phyloP scores from a whole-genome alignment of 768 basidiomycete genomes.

The Tylopilus subfusipes region DNA sequence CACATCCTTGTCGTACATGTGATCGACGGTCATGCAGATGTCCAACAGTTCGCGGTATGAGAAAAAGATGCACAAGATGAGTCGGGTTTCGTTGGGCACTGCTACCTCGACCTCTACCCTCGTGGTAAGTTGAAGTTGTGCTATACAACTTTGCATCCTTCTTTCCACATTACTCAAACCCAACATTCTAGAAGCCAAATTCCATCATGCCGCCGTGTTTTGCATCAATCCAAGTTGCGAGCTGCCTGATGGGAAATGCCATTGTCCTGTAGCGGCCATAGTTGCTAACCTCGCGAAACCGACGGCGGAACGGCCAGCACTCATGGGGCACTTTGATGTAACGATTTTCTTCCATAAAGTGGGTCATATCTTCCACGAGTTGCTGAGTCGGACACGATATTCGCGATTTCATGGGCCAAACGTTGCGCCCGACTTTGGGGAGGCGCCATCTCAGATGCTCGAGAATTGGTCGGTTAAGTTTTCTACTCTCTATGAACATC shows the following conservation, averaged over 20 bases:
- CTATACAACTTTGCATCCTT: background rate
- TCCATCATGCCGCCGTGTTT: slow-evolving; percentile 84
- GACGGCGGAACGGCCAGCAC: slow-evolving; percentile 71
- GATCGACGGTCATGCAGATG: slow-evolving; percentile 43
- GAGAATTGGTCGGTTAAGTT: slow-evolving; percentile 65
- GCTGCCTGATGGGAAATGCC: slow-evolving; percentile 49
- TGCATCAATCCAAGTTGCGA: slow-evolving; percentile 63
- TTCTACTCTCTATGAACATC: background rate
- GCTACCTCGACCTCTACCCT: slow-evolving; percentile 84
- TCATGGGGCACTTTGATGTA: slow-evolving; percentile 80
- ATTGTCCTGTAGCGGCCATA: slow-evolving; percentile 76
- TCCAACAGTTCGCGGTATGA: slow-evolving; percentile 81
- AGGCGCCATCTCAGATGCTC: slow-evolving; percentile 90
- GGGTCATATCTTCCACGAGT: slow-evolving; percentile 67
- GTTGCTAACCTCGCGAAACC: slow-evolving; percentile 87
- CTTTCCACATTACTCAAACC: background rate
- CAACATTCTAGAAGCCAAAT: slow-evolving; percentile 54
- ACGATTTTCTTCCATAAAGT: slow-evolving; percentile 90
- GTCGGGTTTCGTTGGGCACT: slow-evolving; percentile 74
- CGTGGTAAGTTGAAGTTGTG: slow-evolving; percentile 46
- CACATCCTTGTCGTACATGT: background rate
- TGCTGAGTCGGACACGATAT: slow-evolving; percentile 67
- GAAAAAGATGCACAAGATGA: slow-evolving; percentile 67
- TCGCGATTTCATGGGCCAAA: slow-evolving; percentile 78
- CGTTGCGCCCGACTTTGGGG: slow-evolving; percentile 76